These are phyloP conservation scores for Tetradesmus lagerheimii DNA, from an alignment of 139 green algal genomes.

Conservation along the genomic window DNA sequence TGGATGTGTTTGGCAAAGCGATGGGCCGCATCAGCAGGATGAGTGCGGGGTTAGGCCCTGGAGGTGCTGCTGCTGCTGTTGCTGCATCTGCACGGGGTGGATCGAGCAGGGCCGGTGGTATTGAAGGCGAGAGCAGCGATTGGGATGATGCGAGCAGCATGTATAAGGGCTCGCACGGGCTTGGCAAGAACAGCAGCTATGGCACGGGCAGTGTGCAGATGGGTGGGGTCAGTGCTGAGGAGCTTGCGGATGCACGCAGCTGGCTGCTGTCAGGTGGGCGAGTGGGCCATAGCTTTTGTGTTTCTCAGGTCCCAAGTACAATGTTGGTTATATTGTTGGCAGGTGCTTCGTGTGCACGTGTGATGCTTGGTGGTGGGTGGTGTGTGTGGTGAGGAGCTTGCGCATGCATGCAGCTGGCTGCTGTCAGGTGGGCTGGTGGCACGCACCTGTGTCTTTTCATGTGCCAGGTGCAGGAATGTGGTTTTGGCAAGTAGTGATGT, in stretches of 20 bases:
- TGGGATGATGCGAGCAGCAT: background rate
- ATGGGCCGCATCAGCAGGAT: background rate
- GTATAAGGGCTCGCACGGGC: background rate
- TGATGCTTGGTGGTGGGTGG: too few relatives aligned
- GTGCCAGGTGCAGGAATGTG: too few relatives aligned
- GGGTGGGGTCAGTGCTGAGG: background rate
- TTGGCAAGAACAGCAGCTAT: background rate
- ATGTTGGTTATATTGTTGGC: too few relatives aligned
- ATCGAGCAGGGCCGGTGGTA: background rate
- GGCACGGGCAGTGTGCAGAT: background rate
- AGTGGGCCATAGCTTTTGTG: too few relatives aligned
- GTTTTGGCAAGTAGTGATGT: too few relatives aligned
- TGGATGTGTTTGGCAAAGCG: background rate
- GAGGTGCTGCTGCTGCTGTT: background rate
- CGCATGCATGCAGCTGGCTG: constrained; percentile 18
- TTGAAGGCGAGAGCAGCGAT: background rate
- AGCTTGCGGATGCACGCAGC: constrained; percentile 13
- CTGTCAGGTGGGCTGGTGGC: constrained; percentile 18
- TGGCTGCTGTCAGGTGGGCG: constrained; percentile 38
- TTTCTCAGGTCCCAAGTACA: too few relatives aligned
- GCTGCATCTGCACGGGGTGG: background rate
- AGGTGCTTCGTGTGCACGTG: too few relatives aligned
- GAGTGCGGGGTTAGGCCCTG: background rate
- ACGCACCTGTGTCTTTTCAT: too few relatives aligned
- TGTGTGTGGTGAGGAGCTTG: background rate